Evolutionary conservation across 108 stramenopile genomes (phyloP), one percentile per base, ranked within the genome.

Genomic region (Cyclotella distinguenda): DNA sequence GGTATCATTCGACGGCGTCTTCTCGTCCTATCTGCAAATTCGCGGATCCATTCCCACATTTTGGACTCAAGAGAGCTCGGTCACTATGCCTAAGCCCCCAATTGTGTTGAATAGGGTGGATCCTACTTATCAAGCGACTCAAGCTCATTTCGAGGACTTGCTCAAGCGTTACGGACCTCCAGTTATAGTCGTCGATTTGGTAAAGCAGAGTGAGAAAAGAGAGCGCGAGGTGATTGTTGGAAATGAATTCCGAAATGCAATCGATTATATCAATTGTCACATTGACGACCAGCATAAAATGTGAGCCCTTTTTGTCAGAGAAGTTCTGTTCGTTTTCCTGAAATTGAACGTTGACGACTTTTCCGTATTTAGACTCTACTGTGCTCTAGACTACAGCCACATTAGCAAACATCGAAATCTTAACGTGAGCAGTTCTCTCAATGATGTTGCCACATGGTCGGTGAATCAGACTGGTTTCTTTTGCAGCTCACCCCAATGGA

Each of bases 51-150:
- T 98, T 60, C 99, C 99, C 13, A 97, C 94, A 4, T 97, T 82
- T 68, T 99, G 99, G 99, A 90, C 94, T 1, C 99, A 99, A 78
- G 96, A 96, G 60, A 87, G 86, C 19, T 84, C 79, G 38, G 86
- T 97, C 10, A 94, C 96, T 0, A 88, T 96, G 83, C 97, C 99
- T 16, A 97, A 97, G 55, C 99, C 99, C 0, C 97, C 97, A 15
- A 99, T 99, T 52, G 90, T 94, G 36, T 42, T 97, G 50, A 92
- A 89, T 66, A 80, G 96, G 32, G 92, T 96, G 18, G 98, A 98
- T 70, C 95, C 95, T 0, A 86, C 93, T 27, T 97, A 97, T 76
- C 80, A 73, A 15, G 95, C 97, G 25, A 97, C 97, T 12, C 90
- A 93, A 48, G 55, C 80, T 16, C 99, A 99, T 64, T 98, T 99